Base-by-base conservation (phyloP, 176 grass and related monocot genomes). In the Bonia amplexicaulis region DNA sequence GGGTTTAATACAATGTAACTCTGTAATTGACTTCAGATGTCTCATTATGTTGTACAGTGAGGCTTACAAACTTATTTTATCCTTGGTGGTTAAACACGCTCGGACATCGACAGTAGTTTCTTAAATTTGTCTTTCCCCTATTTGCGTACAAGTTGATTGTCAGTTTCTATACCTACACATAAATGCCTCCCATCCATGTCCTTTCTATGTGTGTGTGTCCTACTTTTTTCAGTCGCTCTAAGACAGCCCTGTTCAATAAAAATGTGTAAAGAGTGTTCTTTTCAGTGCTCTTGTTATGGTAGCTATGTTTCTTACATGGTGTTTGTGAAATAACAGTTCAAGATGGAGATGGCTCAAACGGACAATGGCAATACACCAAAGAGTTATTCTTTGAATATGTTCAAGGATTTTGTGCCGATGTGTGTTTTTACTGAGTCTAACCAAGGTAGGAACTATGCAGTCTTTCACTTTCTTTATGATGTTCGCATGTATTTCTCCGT, bases 311-410 rank as follows among this genome's bases (percentile, higher is more conserved):
- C 82, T 89, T 67, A 89, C 31, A 74, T 39, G 7, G 2, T 87
- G 22, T 71, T 84, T 61, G 77, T 70, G 26, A 61, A 81, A 74
- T 90, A 26, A 45, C 95, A 97, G 95, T 97, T 97, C 77, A 97
- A 97, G 89, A 97, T 97, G 95, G 92, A 97, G 85, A 90, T 95
- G 92, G 85, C 89, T 76, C 90, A 91, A 82, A 75, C 84, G 51
- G 82, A 86, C 58, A 88, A 87, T 57, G 93, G 89, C 31, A 89
- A 95, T 86, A 90, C 87, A 75, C 95, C 95, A 60, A 97, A 95
- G 80, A 95, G 95, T 69, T 97, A 97, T 85, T 91, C 89, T 75
- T 82, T 95, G 49, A 97, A 97, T 77, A 97, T 97, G 95, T 97
- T 91, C 87, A 91, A 97, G 82, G 92, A 97, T 85, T 97, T 97